Evolutionary conservation across 106 monocot genomes (phyloP), one percentile per base, ranked within the genome.

Genomic region (Phalaenopsis equestris): DNA sequence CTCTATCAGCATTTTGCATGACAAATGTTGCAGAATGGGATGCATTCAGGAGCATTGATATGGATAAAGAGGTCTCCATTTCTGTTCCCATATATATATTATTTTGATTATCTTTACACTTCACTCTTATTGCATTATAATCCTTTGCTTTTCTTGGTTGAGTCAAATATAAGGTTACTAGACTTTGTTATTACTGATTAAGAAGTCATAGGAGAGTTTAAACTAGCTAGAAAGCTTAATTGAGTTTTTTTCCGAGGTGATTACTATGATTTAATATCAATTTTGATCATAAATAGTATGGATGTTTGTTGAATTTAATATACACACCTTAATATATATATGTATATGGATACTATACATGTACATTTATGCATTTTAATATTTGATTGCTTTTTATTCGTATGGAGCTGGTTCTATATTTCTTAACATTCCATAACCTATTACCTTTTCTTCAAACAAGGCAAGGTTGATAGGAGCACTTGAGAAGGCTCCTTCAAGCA

Each of bases 11-110:
- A 83, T 99, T 99, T 86, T 88, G 87, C 82, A 91, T 87, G 91
- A 90, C 95, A 39, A 88, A 86, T 82, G 79, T 75, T 76, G 78
- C 81, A 78, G 90, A 99, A 24, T 99, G 99, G 94, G 99, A 99
- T 76, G 67, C 55, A 41, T 95, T 91, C 82, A 91, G 92, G 82
- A 95, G 79, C 58, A 86, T 91, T 83, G 95, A 99, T 87, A 99
- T 99, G 99, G 95, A 99, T 85, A 83, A 75, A 52, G 93, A 99
- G 99, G 99, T 99, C 23, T 82, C 24, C 72, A 30, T 23, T 45
- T 57, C 56, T 30, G 55, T 78, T 78, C 3, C 43, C 74, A 45
- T 8, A 74, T 45, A 4, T 6, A 17, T 57, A 17, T 21, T 23
- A 65, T 10, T 65, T 24, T 65, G 24, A 24, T 10, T 24, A 23